Conservation (phyloP, 345 rosid species). For the Salix exigua region DNA sequence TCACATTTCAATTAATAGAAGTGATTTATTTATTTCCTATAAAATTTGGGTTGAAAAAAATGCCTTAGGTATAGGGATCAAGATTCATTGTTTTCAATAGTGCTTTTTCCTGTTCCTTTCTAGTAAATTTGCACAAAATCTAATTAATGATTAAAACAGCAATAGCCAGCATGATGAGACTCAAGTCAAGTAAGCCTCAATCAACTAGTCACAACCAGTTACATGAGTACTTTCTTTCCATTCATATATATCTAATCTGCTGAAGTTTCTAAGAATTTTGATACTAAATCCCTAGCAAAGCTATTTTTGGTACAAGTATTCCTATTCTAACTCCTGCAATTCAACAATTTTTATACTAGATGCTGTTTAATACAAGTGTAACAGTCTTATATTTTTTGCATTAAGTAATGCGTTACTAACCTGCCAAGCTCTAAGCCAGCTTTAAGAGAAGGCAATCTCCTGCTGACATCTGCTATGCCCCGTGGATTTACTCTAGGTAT, state of each 20-base stretch:
- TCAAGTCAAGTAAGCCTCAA: neutral
- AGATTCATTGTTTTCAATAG: too few species aligned
- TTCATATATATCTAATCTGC: neutral
- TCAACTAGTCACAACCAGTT: neutral
- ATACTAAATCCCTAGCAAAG: too few species aligned
- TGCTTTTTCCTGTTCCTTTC: neutral
- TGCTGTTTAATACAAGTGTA: neutral
- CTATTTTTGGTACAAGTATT: neutral
- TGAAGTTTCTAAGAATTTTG: neutral
- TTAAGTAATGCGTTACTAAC: conserved; percentile 30
- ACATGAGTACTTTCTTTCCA: neutral
- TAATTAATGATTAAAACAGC: neutral
- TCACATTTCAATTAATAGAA: neutral
- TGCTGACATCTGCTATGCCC: conserved; percentile 39
- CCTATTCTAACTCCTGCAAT: neutral
- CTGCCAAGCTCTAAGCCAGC: conserved; percentile 67
- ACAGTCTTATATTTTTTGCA: neutral
- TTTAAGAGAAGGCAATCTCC: conserved; percentile 48
- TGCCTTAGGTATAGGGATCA: neutral
- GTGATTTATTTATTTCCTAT: neutral
- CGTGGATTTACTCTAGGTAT: conserved; percentile 42
- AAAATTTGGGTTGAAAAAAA: neutral
- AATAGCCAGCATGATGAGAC: neutral
- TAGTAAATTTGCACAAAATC: neutral
- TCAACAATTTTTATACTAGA: neutral